Percentiles rank a stretch among this genome's conserved stretches.
Conservation (phyloP, 2,329 filamentous ascomycete species). For the Xylariaceae sp. region DNA sequence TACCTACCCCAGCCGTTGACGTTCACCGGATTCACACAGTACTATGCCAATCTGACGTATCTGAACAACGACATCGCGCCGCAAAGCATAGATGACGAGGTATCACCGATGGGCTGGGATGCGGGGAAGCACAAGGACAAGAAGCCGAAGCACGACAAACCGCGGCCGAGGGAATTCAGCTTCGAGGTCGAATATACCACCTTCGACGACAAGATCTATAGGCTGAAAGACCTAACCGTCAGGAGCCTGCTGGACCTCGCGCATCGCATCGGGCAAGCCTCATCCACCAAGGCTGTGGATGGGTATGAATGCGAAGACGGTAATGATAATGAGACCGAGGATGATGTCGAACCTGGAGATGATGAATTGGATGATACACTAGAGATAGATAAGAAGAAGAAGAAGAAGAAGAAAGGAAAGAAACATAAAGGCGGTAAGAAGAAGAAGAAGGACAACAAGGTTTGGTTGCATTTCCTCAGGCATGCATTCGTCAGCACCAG, state of each 20-base stretch:
- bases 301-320: constrained; percentile 22
- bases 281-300: constrained; percentile 29
- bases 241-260: constrained; percentile 79
- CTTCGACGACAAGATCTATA: constrained; percentile 72
- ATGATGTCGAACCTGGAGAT: constrained; percentile 29
- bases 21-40: constrained; percentile 81
- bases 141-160: constrained; percentile 54
- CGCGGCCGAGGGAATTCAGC: constrained; percentile 65
- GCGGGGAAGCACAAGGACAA: constrained; percentile 66
- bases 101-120: constrained; percentile 56
- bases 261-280: constrained; percentile 68
- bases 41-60: constrained; percentile 89
- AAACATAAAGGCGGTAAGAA: constrained; percentile 63
- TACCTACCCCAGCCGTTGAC: constrained; percentile 86
- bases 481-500: constrained; percentile 81
- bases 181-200: constrained; percentile 90
- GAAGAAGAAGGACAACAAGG: constrained; percentile 62
- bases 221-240: constrained; percentile 81
- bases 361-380: constrained; percentile 33
- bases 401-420: constrained; percentile 60
- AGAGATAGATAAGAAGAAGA: constrained; percentile 53
- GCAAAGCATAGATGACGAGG: constrained; percentile 18
- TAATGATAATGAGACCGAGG: constrained; percentile 35
- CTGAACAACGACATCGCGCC: constrained; percentile 73
- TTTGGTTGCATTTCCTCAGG: constrained; percentile 76